phyloP scores from a whole-genome alignment of 2,329 filamentous ascomycete genomes.

The Acephala macrosclerotiorum region DNA sequence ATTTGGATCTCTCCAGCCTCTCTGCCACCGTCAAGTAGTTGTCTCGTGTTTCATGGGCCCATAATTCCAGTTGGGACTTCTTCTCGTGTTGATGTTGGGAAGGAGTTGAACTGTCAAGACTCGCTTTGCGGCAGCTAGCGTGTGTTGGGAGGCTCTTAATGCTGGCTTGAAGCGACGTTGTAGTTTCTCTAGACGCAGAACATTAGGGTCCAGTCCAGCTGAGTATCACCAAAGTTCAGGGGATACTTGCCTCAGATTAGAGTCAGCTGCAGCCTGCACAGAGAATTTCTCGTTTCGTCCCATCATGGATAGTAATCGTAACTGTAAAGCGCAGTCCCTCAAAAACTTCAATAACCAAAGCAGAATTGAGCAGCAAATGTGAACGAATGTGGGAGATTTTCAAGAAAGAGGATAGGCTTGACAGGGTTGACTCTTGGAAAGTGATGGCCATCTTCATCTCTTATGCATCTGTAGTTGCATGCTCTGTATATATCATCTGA shows the following conservation, averaged over 20 bases:
- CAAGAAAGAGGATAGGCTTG: not conserved
- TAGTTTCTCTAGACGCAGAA: not conserved
- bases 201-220: not conserved
- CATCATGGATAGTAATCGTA: not conserved
- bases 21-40: conserved; percentile 4
- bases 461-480: not conserved
- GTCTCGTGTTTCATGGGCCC: not conserved
- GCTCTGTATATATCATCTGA: not conserved
- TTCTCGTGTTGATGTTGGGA: not conserved
- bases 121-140: not conserved
- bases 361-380: not conserved
- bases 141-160: not conserved
- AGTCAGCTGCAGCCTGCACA: not conserved
- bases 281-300: not conserved
- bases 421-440: not conserved
- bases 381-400: not conserved
- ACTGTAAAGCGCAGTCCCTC: not conserved
- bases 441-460: not conserved
- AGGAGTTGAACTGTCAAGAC: not conserved
- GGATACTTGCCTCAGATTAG: not conserved
- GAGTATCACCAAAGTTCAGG: not conserved
- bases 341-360: not conserved
- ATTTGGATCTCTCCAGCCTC: not conserved
- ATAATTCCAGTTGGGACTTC: not conserved
- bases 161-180: not conserved